A percentile compares a stretch with the other conserved stretches of the same genome.
These are phyloP conservation scores for Phaeotremella fagi DNA, from an alignment of 768 basidiomycete species.

Conservation along the genomic window DNA sequence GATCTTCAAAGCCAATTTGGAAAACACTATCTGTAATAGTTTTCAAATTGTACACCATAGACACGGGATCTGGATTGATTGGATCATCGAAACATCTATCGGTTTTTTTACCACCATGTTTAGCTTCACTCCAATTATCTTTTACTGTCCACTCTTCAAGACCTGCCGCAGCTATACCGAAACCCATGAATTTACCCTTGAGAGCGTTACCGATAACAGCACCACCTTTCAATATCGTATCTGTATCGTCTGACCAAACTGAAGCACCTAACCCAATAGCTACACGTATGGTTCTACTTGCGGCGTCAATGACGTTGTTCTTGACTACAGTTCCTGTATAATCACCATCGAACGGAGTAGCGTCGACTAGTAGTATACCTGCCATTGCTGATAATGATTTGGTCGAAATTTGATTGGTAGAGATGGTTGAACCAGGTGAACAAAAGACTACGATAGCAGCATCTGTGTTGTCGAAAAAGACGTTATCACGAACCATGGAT, in stretches of 20 bases:
- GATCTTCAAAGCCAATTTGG: slow-evolving; percentile 45
- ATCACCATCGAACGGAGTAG: slow-evolving; percentile 49
- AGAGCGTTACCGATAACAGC: slow-evolving; percentile 47
- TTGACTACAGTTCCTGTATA: slow-evolving; percentile 48
- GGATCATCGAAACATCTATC: slow-evolving; percentile 45
- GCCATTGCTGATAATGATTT: slow-evolving; percentile 47
- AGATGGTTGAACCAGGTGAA: slow-evolving; percentile 49
- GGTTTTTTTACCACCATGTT: slow-evolving; percentile 39
- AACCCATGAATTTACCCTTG: slow-evolving; percentile 50
- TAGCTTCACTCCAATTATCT: slow-evolving; percentile 48
- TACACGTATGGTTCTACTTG: slow-evolving; percentile 47
- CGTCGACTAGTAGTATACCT: slow-evolving; percentile 51
- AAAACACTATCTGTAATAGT: slow-evolving; percentile 36
- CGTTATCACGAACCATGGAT: slow-evolving; percentile 45
- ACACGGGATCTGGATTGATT: slow-evolving; percentile 43
- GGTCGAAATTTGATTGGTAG: slow-evolving; percentile 49
- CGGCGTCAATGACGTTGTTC: slow-evolving; percentile 49
- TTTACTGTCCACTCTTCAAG: slow-evolving; percentile 46
- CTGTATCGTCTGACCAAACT: slow-evolving; percentile 50
- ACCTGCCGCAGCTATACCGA: slow-evolving; percentile 50
- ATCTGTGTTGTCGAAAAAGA: slow-evolving; percentile 51
- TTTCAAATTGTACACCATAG: slow-evolving; percentile 34
- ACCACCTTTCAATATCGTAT: slow-evolving; percentile 48
- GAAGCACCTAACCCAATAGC: slow-evolving; percentile 51
- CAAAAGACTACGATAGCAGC: slow-evolving; percentile 50